These are phyloP conservation scores for Bullera alba DNA, from an alignment of 768 basidiomycete genomes.

Conservation along the genomic window DNA sequence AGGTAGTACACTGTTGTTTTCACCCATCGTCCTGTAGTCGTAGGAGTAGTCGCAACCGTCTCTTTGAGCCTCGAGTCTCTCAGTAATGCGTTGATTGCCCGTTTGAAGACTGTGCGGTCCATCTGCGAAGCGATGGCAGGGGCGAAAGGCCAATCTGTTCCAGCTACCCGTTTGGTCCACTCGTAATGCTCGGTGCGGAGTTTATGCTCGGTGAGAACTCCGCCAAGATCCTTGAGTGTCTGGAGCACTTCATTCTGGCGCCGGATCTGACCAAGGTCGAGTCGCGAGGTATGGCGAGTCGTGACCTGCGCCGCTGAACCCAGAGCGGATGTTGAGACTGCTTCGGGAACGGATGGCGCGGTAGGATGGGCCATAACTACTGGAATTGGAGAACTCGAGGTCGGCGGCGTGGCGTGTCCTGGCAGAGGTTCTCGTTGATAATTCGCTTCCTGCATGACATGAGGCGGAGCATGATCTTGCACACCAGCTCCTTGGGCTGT, in stretches of 20 bases:
- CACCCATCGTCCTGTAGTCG: slow-evolving; percentile 57
- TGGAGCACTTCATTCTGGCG: slow-evolving; percentile 24
- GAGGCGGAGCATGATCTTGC: no score
- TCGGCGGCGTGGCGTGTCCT: no score
- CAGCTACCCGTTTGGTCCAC: slow-evolving; percentile 24
- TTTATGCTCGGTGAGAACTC: slow-evolving; percentile 12
- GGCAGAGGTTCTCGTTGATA: no score
- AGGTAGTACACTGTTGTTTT: slow-evolving; percentile 62
- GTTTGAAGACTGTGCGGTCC: slow-evolving; percentile 55
- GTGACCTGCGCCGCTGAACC: no score
- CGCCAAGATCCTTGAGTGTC: slow-evolving; percentile 19
- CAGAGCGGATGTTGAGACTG: no score
- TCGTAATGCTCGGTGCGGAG: slow-evolving; percentile 17
- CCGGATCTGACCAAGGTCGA: slow-evolving; percentile 19
- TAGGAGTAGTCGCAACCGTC: slow-evolving; percentile 59
- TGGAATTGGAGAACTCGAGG: no score
- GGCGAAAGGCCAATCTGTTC: slow-evolving; percentile 24
- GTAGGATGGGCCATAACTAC: no score
- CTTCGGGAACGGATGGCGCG: no score
- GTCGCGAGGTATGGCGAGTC: no score
- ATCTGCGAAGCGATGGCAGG: slow-evolving; percentile 20
- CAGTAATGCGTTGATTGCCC: slow-evolving; percentile 59
- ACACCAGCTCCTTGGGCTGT: no score
- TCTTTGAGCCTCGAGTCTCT: slow-evolving; percentile 62
- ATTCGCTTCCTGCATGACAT: no score